Evolutionary conservation across 179 eudicot species (phyloP), one percentile per base, ranked within the genome.

Genomic region (Beta macrorhiza): DNA sequence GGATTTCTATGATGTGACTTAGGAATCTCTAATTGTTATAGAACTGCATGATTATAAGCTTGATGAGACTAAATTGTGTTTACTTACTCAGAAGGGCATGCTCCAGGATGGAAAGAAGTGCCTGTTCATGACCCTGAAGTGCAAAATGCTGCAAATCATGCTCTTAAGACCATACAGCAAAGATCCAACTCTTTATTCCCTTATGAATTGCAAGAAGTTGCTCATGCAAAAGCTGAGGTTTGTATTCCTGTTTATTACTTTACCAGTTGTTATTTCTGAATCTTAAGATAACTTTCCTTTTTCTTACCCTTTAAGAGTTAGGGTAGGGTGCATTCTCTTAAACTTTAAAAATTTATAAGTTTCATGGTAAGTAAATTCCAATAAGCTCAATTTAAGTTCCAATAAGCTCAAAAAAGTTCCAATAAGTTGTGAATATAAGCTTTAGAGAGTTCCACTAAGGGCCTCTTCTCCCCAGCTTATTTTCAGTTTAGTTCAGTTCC

Each of bases 101-200:
- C 78, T 16, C 72, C 89, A 0, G 97, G 97, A 57, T 91, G 92
- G 94, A 88, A 84, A 80, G 86, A 91, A 49, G 98, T 95, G 76
- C 90, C 98, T 19, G 90, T 81, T 25, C 88, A 93, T 80, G 98
- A 95, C 85, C 95, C 98, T 76, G 90, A 91, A 73, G 93, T 95
- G 19, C 90, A 89, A 81, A 91, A 89, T 87, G 94, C 97, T 57
- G 97, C 97, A 13, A 72, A 91, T 65, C 94, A 91, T 80, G 94
- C 92, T 68, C 72, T 92, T 7, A 80, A 88, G 86, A 85, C 88
- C 72, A 84, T 92, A 51, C 94, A 92, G 77, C 88, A 90, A 84
- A 89, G 93, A 76, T 91, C 97, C 72, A 92, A 92, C 87, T 92
- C 97, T 7, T 78, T 95, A 87, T 81, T 86, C 58, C 93, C 98